A percentile compares a stretch with the other conserved stretches of the same genome.
Conservation (phyloP, 352 stramenopile species). For the Thalassiosira livingstoniorum region DNA sequence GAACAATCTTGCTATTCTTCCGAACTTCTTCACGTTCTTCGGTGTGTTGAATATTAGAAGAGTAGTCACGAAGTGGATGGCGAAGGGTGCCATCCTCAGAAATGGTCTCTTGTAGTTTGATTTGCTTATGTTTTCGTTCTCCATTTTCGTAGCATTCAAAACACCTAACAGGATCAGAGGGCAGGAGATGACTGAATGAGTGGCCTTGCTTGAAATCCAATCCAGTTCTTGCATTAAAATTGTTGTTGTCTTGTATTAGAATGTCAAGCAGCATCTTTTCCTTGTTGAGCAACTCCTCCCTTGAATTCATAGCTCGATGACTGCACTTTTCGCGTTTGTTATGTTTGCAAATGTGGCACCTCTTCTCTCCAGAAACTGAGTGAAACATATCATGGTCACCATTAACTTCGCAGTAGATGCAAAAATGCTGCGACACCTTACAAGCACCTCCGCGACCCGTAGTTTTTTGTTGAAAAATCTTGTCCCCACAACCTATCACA, state of each 20-base stretch:
- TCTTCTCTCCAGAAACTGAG: neutral
- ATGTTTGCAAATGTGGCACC: neutral
- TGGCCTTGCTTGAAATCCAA: neutral
- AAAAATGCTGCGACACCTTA: constrained; percentile 1
- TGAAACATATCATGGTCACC: neutral
- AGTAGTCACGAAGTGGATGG: neutral
- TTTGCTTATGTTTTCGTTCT: no score
- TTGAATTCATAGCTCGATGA: neutral
- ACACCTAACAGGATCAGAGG: no score
- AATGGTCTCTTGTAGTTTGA: no score
- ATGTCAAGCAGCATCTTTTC: neutral
- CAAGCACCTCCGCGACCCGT: neutral
- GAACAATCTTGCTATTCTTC: neutral
- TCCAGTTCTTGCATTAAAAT: neutral
- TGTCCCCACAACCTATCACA: no score
- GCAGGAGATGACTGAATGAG: no score
- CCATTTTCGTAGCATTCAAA: no score
- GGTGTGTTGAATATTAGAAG: neutral
- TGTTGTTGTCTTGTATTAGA: neutral
- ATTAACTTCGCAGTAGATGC: neutral
- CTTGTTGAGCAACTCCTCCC: neutral
- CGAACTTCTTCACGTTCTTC: neutral
- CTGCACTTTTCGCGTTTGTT: neutral
- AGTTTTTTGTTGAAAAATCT: constrained; percentile 8
- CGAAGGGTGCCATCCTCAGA: no score